Percentiles rank a stretch among this genome's conserved stretches.
Conservation (phyloP, 163 green algal genomes). For the Coccomyxa subellipsoidea region DNA sequence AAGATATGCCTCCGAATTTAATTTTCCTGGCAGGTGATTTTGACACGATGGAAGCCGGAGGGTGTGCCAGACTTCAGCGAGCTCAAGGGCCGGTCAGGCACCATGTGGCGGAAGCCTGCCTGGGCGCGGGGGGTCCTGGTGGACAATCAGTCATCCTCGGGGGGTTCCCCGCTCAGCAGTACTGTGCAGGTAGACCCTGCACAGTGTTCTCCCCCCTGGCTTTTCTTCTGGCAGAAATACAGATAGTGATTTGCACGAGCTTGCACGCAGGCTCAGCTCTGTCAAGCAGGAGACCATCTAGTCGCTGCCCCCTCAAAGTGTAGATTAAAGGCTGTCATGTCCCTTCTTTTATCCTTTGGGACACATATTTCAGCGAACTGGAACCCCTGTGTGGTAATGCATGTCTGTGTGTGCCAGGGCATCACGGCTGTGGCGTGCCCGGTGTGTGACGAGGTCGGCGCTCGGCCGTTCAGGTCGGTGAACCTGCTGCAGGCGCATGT, state of each 20-base stretch:
- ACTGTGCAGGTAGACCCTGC: background rate
- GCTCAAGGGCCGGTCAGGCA: background rate
- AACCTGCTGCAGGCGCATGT: conserved; percentile 1
- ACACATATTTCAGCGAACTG: background rate
- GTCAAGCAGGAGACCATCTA: too few relatives aligned
- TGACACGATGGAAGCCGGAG: background rate
- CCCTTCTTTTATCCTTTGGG: too few relatives aligned
- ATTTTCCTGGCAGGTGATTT: background rate
- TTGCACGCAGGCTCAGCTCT: too few relatives aligned
- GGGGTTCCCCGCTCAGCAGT: background rate
- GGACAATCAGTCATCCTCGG: background rate
- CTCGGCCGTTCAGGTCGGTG: background rate
- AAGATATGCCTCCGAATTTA: background rate
- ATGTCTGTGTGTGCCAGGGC: background rate
- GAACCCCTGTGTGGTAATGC: background rate
- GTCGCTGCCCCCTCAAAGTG: too few relatives aligned
- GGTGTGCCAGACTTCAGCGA: background rate
- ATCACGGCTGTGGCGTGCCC: background rate
- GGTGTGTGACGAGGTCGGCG: background rate
- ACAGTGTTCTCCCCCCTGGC: background rate
- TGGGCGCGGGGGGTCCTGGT: background rate
- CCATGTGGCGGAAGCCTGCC: conserved; percentile 3
- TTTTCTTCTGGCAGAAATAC: too few relatives aligned
- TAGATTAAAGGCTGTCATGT: too few relatives aligned
- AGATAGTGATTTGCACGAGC: too few relatives aligned